Evolutionary conservation across 75 land plant genomes (phyloP).

Genomic region (Pinus taeda): DNA sequence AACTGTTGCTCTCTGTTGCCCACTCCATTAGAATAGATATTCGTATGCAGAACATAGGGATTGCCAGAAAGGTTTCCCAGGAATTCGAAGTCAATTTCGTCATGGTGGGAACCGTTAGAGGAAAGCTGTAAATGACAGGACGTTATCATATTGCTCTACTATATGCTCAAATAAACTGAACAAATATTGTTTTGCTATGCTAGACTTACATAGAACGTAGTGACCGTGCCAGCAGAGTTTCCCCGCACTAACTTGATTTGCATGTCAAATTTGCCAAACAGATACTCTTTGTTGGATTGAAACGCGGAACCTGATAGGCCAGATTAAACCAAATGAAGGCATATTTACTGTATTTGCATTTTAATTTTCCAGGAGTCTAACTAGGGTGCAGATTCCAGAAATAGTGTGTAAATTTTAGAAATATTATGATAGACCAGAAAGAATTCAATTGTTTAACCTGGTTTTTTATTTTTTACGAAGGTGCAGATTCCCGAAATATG

Average conservation of each 20-base stretch:
- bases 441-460: too few relatives aligned
- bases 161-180: too few relatives aligned
- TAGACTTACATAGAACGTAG: slow-evolving; percentile 17
- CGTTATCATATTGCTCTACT: too few relatives aligned
- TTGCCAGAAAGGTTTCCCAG: not conserved
- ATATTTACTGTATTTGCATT: too few relatives aligned
- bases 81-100: slow-evolving; percentile 10
- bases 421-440: too few relatives aligned
- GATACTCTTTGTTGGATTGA: not conserved
- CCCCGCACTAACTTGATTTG: slow-evolving; percentile 11
- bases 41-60: slow-evolving; percentile 6
- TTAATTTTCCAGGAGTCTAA: too few relatives aligned
- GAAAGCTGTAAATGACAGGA: too few relatives aligned
- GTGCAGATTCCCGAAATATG: too few relatives aligned
- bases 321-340: not conserved
- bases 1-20: slow-evolving; percentile 10
- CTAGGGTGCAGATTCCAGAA: too few relatives aligned
- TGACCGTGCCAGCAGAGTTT: slow-evolving; percentile 18
- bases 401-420: too few relatives aligned
- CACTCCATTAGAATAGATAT: not conserved
- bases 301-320: slow-evolving; percentile 1
- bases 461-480: too few relatives aligned
- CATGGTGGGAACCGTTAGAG: not conserved
- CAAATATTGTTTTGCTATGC: not conserved
- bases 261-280: slow-evolving; percentile 4